Base-by-base conservation (phyloP, 768 basidiomycete genomes). In the Rossbeevera mucosa region DNA sequence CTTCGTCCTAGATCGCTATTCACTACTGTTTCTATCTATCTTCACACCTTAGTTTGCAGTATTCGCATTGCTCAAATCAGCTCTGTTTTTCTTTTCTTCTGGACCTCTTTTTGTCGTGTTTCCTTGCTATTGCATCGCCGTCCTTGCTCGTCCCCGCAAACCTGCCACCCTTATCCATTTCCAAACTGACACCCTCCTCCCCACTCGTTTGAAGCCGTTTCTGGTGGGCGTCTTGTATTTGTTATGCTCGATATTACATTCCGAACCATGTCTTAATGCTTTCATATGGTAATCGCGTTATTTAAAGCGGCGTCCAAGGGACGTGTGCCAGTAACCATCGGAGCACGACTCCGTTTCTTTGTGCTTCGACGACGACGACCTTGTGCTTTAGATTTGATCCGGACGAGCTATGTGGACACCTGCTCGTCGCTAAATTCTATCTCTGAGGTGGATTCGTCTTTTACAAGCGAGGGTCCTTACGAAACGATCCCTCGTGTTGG, bases 221-320 rank as follows among this genome's bases (percentile, higher is more conserved):
- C 56, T 62, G 62, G 62, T 53, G 62, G 57, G 51, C 31, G 62
- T 64, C 64, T 50, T 71, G 69, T 67, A 67, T 59, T 66, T 66
- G 61, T 69, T 53, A 67, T 69, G 67, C 67, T 70, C 60, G 58
- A 64, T 70, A 38, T 38, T 38, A 68, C 60, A 62, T 60, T 59
- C 57, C 58, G 60, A 48, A 2, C 68, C 64, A 68, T 69, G 67
- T 69, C 61, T 50, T 70, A 70, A 69, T 69, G 59, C 57, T 60
- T 68, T 67, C 62, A 48, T 70, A 70, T 71, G 65, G 63, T 69
- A 69, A 65, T 66, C 41, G 40, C 30, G 52, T 65, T 59, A 62
- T 66, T 66, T 47, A 58, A 67, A 64, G 14, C 43, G 29, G 14
- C 43, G 29, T 52, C 47, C 33, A 49, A 49, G 53, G 22, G 54